Evolutionary conservation across 768 basidiomycete genomes (phyloP).

Genomic region (Sarcomyxa edulis): DNA sequence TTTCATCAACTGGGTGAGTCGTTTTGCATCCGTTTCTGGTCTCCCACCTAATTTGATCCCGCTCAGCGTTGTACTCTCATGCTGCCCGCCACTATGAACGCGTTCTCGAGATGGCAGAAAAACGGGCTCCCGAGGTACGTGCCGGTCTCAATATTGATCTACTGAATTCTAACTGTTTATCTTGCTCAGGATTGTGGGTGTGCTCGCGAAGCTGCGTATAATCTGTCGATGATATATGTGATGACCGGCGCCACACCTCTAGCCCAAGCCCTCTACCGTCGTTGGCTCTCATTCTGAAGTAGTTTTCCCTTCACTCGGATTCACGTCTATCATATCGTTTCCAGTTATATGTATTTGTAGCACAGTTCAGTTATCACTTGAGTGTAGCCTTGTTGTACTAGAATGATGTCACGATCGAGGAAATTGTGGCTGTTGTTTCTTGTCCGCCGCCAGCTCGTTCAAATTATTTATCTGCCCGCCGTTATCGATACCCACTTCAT

Average conservation of each 20-base stretch:
- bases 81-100: constrained; percentile 83
- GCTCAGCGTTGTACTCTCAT: constrained; percentile 68
- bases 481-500: too few species aligned
- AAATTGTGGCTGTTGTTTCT: too few species aligned
- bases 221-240: constrained; percentile 78
- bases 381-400: too few species aligned
- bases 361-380: too few species aligned
- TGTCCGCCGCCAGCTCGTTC: too few species aligned
- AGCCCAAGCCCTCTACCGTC: constrained; percentile 64
- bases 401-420: too few species aligned
- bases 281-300: constrained; percentile 80
- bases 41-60: not conserved
- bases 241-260: constrained; percentile 70
- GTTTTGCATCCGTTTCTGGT: not conserved
- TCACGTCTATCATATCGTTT: too few species aligned
- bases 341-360: too few species aligned
- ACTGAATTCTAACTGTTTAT: not conserved
- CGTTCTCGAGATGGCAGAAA: constrained; percentile 61
- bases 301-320: too few species aligned
- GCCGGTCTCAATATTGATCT: not conserved
- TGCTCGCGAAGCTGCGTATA: constrained; percentile 80
- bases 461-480: too few species aligned
- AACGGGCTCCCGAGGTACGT: constrained; percentile 25
- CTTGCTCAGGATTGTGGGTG: constrained; percentile 40
- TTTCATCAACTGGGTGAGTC: constrained; percentile 88